A percentile compares a stretch with the other conserved stretches of the same genome.
These are phyloP conservation scores for Carex scoparia DNA, from an alignment of 176 grass and related monocot genomes.

Conservation along the genomic window DNA sequence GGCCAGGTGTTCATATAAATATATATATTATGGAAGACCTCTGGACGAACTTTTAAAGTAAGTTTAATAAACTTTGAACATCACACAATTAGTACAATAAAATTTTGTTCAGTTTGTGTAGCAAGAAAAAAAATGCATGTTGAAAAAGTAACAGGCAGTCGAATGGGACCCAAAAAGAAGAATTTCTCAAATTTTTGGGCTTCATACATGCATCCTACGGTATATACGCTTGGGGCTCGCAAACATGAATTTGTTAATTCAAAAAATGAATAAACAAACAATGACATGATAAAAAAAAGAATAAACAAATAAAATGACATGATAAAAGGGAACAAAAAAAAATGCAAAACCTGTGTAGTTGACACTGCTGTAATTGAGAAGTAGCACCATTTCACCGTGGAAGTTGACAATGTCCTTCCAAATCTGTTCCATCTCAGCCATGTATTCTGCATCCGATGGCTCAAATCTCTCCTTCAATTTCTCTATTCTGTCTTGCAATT, in stretches of 20 bases:
- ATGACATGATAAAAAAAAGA: background rate
- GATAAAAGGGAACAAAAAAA: background rate
- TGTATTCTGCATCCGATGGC: slow-evolving; percentile 1
- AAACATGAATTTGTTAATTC: background rate
- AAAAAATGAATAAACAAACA: background rate
- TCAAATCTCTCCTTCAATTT: slow-evolving; percentile 16
- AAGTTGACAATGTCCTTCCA: slow-evolving; percentile 66
- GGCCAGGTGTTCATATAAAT: background rate
- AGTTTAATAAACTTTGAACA: background rate
- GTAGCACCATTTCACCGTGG: slow-evolving; percentile 75
- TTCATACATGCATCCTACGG: background rate
- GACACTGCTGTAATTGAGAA: slow-evolving; percentile 69
- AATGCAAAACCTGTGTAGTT: slow-evolving; percentile 66
- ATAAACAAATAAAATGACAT: background rate
- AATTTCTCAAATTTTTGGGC: background rate
- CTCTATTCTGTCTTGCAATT: slow-evolving; percentile 53
- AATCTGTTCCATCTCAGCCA: slow-evolving; percentile 26
- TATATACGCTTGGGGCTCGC: background rate
- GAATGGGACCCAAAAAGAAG: background rate
- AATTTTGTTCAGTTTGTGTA: background rate
- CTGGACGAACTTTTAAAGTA: background rate
- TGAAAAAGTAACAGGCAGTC: background rate
- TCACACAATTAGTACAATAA: background rate
- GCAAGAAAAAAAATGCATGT: background rate
- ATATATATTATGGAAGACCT: too few relatives aligned